Conservation (phyloP, 441 rosid genomes). For the Erodium chrysanthum region DNA sequence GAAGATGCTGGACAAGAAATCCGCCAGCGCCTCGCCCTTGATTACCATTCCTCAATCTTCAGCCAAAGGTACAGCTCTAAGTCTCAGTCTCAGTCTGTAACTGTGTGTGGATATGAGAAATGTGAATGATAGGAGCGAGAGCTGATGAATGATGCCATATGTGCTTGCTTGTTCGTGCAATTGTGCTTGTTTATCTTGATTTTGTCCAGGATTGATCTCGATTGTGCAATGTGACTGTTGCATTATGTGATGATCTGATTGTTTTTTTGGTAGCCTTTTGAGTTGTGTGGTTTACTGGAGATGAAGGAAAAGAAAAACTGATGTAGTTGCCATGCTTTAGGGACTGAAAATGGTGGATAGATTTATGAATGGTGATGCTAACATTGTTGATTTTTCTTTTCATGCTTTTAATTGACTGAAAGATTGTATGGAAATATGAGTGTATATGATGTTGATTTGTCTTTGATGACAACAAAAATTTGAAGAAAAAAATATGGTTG, state of each 20-base stretch:
- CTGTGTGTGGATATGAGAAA: background rate
- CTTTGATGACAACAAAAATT: background rate
- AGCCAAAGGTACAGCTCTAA: slow-evolving; percentile 37
- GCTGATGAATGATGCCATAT: too few species aligned
- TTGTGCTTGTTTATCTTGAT: too few species aligned
- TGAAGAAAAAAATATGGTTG: background rate
- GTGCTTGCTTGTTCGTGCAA: too few species aligned
- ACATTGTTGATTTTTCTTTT: background rate
- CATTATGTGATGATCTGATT: too few species aligned
- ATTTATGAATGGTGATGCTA: background rate
- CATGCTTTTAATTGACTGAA: background rate
- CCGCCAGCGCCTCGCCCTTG: slow-evolving; percentile 32
- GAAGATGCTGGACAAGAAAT: slow-evolving; percentile 21
- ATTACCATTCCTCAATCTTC: slow-evolving; percentile 44
- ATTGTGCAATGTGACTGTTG: too few species aligned
- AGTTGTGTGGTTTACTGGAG: too few species aligned
- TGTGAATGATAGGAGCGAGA: too few species aligned
- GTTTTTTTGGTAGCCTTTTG: too few species aligned
- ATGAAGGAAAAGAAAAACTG: too few species aligned
- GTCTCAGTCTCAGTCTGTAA: background rate
- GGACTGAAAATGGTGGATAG: too few species aligned
- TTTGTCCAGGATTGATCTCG: too few species aligned
- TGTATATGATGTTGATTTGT: background rate
- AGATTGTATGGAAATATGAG: background rate
- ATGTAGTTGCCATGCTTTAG: too few species aligned